Conservation (phyloP, 2,329 filamentous ascomycete genomes). For the Tolypocladium inflatum region DNA sequence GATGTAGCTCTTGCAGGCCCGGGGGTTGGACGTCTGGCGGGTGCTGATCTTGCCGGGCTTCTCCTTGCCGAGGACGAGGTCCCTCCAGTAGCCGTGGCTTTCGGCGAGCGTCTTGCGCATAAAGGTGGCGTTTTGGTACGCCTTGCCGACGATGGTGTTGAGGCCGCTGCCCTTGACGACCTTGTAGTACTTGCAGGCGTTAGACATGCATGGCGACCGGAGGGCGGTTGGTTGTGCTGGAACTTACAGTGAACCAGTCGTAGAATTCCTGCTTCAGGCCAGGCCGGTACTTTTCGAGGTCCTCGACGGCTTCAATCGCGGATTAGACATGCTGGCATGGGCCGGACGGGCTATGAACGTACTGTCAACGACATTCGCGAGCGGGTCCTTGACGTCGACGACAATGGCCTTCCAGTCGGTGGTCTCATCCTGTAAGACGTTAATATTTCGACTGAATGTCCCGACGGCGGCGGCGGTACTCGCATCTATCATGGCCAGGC, state of each 20-base stretch:
- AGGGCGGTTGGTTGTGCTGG: too few species aligned
- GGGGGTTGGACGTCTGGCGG: conserved; percentile 27
- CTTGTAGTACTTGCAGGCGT: conserved; percentile 25
- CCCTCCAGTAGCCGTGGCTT: conserved; percentile 28
- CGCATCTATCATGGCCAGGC: conserved; percentile 28
- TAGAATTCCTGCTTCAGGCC: conserved; percentile 23
- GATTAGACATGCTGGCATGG: too few species aligned
- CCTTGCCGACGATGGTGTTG: conserved; percentile 25
- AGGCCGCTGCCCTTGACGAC: conserved; percentile 24
- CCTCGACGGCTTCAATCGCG: conserved; percentile 11
- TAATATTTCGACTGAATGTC: too few species aligned
- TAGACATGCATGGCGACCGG: not conserved
- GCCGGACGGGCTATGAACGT: not conserved
- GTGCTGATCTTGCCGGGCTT: conserved; percentile 27
- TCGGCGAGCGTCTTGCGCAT: conserved; percentile 20
- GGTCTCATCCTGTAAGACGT: conserved; percentile 7
- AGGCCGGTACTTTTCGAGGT: conserved; percentile 28
- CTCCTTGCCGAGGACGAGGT: conserved; percentile 26
- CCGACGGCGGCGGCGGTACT: not conserved
- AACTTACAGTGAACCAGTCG: conserved; percentile 28
- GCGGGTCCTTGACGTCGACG: conserved; percentile 27
- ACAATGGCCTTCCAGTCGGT: conserved; percentile 32
- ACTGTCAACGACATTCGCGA: conserved; percentile 24
- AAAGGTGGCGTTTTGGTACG: conserved; percentile 24
- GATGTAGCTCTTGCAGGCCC: conserved; percentile 21